Percentiles rank a stretch among this genome's conserved stretches.
These are phyloP conservation scores for Trichophyton simii DNA, from an alignment of 2,329 filamentous ascomycete species.

Conservation along the genomic window DNA sequence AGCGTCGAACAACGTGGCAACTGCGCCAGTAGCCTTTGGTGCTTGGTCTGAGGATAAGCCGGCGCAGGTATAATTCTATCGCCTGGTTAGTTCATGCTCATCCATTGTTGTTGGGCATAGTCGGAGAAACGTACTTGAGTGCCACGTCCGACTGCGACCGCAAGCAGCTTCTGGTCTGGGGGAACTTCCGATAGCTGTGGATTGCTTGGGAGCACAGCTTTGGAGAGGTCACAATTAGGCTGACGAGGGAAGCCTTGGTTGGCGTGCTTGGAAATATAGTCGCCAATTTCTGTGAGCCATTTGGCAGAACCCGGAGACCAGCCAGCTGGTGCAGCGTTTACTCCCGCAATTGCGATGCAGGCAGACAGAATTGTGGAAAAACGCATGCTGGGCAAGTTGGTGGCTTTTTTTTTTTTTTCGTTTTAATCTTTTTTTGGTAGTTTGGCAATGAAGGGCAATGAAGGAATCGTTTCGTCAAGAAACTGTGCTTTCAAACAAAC, in stretches of 20 bases:
- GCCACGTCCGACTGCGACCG: constrained; percentile 76
- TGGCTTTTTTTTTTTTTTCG: neutral
- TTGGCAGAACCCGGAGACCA: constrained; percentile 31
- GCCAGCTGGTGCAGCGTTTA: constrained; percentile 26
- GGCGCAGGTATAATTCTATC: constrained; percentile 78
- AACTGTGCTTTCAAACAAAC: neutral
- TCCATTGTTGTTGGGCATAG: constrained; percentile 19
- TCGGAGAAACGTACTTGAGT: constrained; percentile 39
- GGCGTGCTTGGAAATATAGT: constrained; percentile 24
- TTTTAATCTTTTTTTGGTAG: neutral
- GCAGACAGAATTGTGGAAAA: constrained; percentile 20
- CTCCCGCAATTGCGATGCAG: constrained; percentile 22
- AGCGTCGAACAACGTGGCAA: constrained; percentile 78
- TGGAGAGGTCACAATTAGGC: constrained; percentile 24
- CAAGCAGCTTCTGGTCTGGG: constrained; percentile 51
- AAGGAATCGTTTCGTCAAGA: neutral
- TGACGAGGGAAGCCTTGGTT: constrained; percentile 11
- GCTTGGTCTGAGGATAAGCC: constrained; percentile 45
- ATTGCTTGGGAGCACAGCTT: constrained; percentile 34
- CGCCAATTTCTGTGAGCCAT: constrained; percentile 30
- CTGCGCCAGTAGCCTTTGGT: constrained; percentile 57
- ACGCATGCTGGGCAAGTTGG: constrained; percentile 13
- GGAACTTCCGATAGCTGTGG: constrained; percentile 49
- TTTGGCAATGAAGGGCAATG: neutral
- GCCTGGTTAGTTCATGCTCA: neutral